Conservation (phyloP, 495 filamentous ascomycete species). For the Bacidia rubella region DNA sequence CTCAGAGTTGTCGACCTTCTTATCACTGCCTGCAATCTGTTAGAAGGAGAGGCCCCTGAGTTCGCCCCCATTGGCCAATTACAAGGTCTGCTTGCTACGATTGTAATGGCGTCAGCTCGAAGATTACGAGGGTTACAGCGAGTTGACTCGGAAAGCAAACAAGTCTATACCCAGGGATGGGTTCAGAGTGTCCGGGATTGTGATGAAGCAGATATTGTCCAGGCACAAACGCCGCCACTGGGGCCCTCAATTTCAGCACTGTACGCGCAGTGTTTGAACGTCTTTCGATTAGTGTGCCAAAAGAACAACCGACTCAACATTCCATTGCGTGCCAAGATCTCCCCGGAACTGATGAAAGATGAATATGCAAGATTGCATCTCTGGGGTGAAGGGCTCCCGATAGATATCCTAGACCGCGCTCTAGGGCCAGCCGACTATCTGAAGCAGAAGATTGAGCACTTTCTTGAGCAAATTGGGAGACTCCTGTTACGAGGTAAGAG, state of each 20-base stretch:
- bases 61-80: no score
- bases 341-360: slow-evolving; percentile 11
- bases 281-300: background rate
- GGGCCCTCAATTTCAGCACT: background rate
- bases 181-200: background rate
- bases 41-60: no score
- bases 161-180: background rate
- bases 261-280: background rate
- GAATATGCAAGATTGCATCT: slow-evolving; percentile 17
- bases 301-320: no score
- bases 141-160: background rate
- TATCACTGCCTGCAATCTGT: no score
- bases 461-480: slow-evolving; percentile 8
- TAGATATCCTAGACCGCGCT: slow-evolving; percentile 15
- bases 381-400: slow-evolving; percentile 18
- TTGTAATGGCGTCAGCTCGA: background rate
- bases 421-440: slow-evolving; percentile 16
- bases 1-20: background rate
- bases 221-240: background rate
- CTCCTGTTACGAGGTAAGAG: slow-evolving; percentile 1
- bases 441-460: slow-evolving; percentile 5
- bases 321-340: no score
- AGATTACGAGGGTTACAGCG: background rate
- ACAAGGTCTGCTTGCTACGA: no score
- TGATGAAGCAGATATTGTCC: background rate